These are phyloP conservation scores for Phialophora chinensis DNA, from an alignment of 2,329 filamentous ascomycete genomes.

Conservation along the genomic window DNA sequence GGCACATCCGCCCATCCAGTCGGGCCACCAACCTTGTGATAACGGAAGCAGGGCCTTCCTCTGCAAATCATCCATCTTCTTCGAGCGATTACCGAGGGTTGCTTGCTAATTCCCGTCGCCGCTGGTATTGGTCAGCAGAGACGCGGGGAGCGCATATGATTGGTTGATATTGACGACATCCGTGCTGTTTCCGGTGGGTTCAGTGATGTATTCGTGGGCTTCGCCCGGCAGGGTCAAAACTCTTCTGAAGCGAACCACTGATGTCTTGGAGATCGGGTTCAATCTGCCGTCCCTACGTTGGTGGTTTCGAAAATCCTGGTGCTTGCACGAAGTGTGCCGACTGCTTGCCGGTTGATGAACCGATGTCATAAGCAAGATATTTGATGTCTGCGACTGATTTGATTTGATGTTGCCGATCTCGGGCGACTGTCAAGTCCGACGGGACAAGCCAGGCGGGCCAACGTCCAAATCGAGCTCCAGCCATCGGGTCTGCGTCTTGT, in stretches of 20 bases:
- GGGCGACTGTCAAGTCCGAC: neutral
- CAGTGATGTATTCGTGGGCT: neutral
- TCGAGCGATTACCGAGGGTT: conserved; percentile 1
- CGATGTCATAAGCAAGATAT: neutral
- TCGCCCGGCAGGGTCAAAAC: neutral
- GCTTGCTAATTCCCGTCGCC: neutral
- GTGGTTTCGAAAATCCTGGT: neutral
- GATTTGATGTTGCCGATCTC: neutral
- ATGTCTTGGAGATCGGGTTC: neutral
- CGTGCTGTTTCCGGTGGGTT: neutral
- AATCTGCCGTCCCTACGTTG: neutral
- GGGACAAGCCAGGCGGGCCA: too few relatives aligned
- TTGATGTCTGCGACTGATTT: neutral
- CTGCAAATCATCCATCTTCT: too few relatives aligned
- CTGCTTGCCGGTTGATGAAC: neutral
- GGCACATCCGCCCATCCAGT: neutral
- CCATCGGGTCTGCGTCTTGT: neutral
- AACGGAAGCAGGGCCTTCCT: neutral
- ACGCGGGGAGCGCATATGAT: neutral
- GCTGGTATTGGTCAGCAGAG: conserved; percentile 17
- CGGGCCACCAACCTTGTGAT: neutral
- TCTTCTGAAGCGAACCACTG: neutral
- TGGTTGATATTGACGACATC: conserved; percentile 9
- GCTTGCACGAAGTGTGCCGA: neutral
- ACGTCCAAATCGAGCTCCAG: neutral